A percentile compares a stretch with the other conserved stretches of the same genome.
These are phyloP conservation scores for Cyberlindnera galapagoensis DNA, from an alignment of 805 yeast species.

Conservation along the genomic window DNA sequence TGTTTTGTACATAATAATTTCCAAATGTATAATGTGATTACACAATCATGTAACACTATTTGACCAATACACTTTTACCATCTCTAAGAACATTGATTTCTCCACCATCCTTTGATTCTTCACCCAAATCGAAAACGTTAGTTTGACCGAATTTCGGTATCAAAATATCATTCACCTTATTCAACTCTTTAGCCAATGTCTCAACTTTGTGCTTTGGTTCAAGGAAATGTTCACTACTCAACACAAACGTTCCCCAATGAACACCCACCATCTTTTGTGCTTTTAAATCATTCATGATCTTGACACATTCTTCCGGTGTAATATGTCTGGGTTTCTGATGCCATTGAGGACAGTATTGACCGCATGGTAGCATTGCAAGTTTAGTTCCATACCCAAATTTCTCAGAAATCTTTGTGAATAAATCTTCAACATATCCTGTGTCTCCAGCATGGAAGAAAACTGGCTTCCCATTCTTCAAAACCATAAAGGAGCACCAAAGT, in stretches of 20 bases:
- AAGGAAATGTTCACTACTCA: constrained; percentile 80
- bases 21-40: not conserved
- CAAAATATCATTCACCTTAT: constrained; percentile 33
- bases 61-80: constrained; percentile 26
- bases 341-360: constrained; percentile 94
- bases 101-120: constrained; percentile 9
- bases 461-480: constrained; percentile 61
- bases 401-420: constrained; percentile 60
- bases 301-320: constrained; percentile 69
- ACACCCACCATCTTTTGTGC: constrained; percentile 72
- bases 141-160: constrained; percentile 80
- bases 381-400: constrained; percentile 52
- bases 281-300: constrained; percentile 56
- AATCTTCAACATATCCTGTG: constrained; percentile 77
- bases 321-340: constrained; percentile 88
- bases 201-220: constrained; percentile 70
- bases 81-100: constrained; percentile 22
- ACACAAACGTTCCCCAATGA: constrained; percentile 94
- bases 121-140: constrained; percentile 34
- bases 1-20: not conserved
- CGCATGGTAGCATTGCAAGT: constrained; percentile 81
- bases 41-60: constrained; percentile 7
- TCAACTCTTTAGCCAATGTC: constrained; percentile 37
- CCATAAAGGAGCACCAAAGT: constrained; percentile 83
- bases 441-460: constrained; percentile 90